Conservation (phyloP, 2,329 filamentous ascomycete genomes). For the Fusarium sp. region DNA sequence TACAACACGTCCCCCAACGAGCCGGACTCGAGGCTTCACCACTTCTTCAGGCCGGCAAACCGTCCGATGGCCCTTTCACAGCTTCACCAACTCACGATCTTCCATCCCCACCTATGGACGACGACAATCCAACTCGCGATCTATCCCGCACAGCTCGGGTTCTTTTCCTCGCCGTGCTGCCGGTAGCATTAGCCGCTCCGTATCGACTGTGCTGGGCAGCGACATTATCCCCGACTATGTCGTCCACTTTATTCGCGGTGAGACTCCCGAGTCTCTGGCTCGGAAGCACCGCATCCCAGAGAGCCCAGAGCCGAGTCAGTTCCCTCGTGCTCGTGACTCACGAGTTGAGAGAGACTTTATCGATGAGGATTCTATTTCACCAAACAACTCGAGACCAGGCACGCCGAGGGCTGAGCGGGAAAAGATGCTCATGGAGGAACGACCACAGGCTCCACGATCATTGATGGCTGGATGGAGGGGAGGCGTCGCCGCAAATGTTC, state of each 20-base stretch:
- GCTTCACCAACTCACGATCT: conserved; percentile 44
- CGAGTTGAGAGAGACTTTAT: conserved; percentile 26
- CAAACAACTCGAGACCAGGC: conserved; percentile 33
- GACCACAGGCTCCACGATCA: conserved; percentile 42
- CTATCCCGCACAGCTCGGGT: conserved; percentile 38
- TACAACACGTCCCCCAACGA: conserved; percentile 30
- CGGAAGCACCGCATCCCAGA: conserved; percentile 52
- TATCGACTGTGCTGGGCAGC: conserved; percentile 52
- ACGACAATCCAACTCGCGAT: conserved; percentile 35
- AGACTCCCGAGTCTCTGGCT: conserved; percentile 66
- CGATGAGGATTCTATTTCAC: conserved; percentile 18
- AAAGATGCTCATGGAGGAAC: conserved; percentile 41
- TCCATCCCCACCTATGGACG: conserved; percentile 38
- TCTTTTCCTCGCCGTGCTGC: conserved; percentile 43
- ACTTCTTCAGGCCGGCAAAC: conserved; percentile 45
- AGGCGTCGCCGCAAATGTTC: conserved; percentile 58
- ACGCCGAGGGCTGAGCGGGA: conserved; percentile 42
- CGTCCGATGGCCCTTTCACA: conserved; percentile 46
- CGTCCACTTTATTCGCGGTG: conserved; percentile 66
- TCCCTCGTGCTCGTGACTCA: conserved; percentile 36
- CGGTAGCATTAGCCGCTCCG: conserved; percentile 46
- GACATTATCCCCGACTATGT: conserved; percentile 68
- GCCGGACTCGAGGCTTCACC: conserved; percentile 44
- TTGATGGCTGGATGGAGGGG: conserved; percentile 60
- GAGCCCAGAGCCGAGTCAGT: conserved; percentile 43